Evolutionary conservation across 225 moss, liverwort and hornwort species (phyloP), one percentile per base, ranked within the genome.

Genomic region (Sphagnum tenellum): DNA sequence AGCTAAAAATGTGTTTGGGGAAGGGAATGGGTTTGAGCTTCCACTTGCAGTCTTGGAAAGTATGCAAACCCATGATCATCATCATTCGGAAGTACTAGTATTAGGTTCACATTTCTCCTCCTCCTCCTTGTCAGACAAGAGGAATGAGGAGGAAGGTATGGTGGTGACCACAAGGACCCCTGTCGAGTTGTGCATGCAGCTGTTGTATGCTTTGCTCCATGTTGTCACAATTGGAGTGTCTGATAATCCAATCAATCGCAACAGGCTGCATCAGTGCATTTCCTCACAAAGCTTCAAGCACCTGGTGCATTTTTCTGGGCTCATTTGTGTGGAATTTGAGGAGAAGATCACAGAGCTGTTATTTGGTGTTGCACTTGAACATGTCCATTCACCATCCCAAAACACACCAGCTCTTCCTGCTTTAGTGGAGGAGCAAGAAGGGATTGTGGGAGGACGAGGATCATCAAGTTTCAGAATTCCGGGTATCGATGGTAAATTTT

Each of bases 201-300:
- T 86, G 64, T 87, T 93, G 46, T 88, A 89, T 84, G 86, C 88
- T 66, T 72, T 93, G 47, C 75, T 93, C 62, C 92, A 88, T 74
- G 85, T 88, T 55, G 79, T 89, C 61, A 84, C 83, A 51, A 79
- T 81, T 59, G 92, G 85, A 59, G 78, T 74, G 54, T 75, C 79
- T 63, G 79, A 77, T 61, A 83, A 71, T 67, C 76, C 79, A 57
- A 44, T 66, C n/a, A 93, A 93, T 75, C 85, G 92, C 65, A 76
- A 86, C 67, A 87, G 78, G 60, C 63, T 93, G 69, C 88, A 93
- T 59, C 88, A 88, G 45, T 89, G 78, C 71, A 76, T 93, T 65
- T 80, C 89, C 46, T 88, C 87, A 12, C 81, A 79, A 73, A 68
- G 69, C 55, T 89, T 93, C 70, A 89, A 93, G 75, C 73, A 73